Evolutionary conservation across 345 rosid genomes (phyloP).

Genomic region (Gossypium arboreum): DNA sequence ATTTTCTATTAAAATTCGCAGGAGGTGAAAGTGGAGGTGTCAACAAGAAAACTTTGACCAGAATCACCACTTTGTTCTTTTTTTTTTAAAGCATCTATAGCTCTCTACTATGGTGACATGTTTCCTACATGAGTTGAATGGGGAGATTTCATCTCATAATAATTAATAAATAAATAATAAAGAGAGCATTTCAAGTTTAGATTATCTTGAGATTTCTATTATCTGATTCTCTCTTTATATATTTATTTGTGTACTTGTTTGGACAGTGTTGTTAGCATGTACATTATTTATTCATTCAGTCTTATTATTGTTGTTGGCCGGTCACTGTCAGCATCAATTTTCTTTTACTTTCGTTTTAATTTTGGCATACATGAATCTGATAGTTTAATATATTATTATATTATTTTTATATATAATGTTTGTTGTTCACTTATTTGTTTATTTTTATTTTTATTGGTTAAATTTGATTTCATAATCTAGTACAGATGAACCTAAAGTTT

Average conservation of each 20-base stretch:
- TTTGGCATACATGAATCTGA: no score
- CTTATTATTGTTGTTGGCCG: not conserved
- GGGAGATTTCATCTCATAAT: not conserved
- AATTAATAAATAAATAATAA: slow-evolving; percentile 8
- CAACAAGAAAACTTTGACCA: slow-evolving; percentile 34
- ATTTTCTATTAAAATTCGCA: not conserved
- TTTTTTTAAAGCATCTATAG: slow-evolving; percentile 24
- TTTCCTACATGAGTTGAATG: not conserved
- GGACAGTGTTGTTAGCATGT: not conserved
- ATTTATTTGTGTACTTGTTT: not conserved
- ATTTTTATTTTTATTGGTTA: no score
- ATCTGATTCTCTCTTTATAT: not conserved
- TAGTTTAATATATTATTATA: no score
- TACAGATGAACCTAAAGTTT: no score
- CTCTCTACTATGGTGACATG: slow-evolving; percentile 17
- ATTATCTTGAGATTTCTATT: not conserved
- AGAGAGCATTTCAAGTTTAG: not conserved
- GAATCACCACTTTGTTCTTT: slow-evolving; percentile 41
- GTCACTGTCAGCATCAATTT: not conserved
- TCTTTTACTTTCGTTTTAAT: no score
- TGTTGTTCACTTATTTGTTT: no score
- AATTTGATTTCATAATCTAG: no score
- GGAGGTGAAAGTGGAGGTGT: slow-evolving; percentile 5
- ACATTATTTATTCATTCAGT: not conserved
- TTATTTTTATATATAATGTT: no score